Evolutionary conservation across 2,329 filamentous ascomycete species (phyloP).

Genomic region (Cladosporium colombiae): DNA sequence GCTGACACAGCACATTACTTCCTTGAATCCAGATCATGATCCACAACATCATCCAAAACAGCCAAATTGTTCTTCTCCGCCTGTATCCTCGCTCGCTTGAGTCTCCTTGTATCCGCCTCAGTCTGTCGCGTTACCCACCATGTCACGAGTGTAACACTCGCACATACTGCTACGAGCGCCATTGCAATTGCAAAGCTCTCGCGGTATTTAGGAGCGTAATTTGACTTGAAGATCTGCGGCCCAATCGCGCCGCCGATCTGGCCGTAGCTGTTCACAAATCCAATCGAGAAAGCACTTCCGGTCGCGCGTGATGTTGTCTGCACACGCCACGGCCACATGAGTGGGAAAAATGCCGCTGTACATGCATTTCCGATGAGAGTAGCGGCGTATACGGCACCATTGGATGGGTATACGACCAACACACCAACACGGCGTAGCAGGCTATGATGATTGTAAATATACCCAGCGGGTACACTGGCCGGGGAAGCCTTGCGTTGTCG

Average conservation of each 20-base stretch:
- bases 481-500: slow-evolving; percentile 11
- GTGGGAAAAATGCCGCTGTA: slow-evolving; percentile 14
- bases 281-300: slow-evolving; percentile 21
- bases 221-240: slow-evolving; percentile 38
- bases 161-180: slow-evolving; percentile 13
- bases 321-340: slow-evolving; percentile 25
- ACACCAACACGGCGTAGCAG: slow-evolving; percentile 21
- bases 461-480: slow-evolving; percentile 7
- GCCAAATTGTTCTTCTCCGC: slow-evolving; percentile 16
- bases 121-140: slow-evolving; percentile 20
- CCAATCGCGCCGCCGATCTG: slow-evolving; percentile 56
- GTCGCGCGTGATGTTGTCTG: slow-evolving; percentile 21
- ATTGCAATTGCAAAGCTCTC: slow-evolving; percentile 20
- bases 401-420: slow-evolving; percentile 16
- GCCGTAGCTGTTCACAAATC: slow-evolving; percentile 20
- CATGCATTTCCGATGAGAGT: slow-evolving; percentile 20
- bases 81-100: slow-evolving; percentile 15
- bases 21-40: background rate
- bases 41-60: slow-evolving; percentile 18
- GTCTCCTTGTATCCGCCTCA: slow-evolving; percentile 12
- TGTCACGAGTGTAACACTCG: slow-evolving; percentile 9
- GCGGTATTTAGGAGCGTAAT: slow-evolving; percentile 18
- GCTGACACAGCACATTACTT: background rate
- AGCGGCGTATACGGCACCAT: slow-evolving; percentile 21
- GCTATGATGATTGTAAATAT: slow-evolving; percentile 20